Percentiles rank a stretch among this genome's conserved stretches.
phyloP scores from a whole-genome alignment of 768 basidiomycete species.

The Xerocomus brunneocitrinus region DNA sequence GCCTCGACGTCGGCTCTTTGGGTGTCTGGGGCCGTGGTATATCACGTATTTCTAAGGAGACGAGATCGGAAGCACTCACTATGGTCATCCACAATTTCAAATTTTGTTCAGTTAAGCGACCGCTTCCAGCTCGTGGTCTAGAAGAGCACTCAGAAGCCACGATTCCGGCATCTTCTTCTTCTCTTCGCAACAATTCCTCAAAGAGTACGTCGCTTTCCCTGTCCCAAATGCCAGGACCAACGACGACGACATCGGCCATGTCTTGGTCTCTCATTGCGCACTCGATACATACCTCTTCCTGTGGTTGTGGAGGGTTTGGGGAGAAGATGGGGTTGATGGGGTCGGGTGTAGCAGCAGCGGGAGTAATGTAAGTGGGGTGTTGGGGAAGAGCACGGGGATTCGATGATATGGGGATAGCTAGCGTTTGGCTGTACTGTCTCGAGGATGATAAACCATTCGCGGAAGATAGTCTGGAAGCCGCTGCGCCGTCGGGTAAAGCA shows the following conservation, averaged over 20 bases:
- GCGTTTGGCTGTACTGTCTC: slow-evolving; percentile 44
- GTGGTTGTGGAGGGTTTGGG: slow-evolving; percentile 46
- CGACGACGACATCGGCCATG: slow-evolving; percentile 93
- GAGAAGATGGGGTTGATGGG: slow-evolving; percentile 61
- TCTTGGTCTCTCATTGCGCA: slow-evolving; percentile 99
- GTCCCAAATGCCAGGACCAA: slow-evolving; percentile 84
- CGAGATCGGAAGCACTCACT: slow-evolving; percentile 41
- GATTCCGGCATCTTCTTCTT: slow-evolving; percentile 57
- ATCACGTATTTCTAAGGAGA: slow-evolving; percentile 3
- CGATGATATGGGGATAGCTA: slow-evolving; percentile 53
- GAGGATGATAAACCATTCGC: slow-evolving; percentile 56
- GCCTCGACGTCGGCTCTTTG: slow-evolving; percentile 80
- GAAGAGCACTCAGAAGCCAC: slow-evolving; percentile 48
- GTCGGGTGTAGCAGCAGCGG: slow-evolving; percentile 43
- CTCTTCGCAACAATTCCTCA: slow-evolving; percentile 70
- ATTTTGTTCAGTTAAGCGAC: slow-evolving; percentile 70
- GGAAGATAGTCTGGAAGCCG: slow-evolving; percentile 36
- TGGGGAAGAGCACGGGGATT: slow-evolving; percentile 65
- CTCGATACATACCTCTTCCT: slow-evolving; percentile 89
- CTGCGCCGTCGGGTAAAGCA: slow-evolving; percentile 33
- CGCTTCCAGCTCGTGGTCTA: slow-evolving; percentile 61
- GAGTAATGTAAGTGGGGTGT: slow-evolving; percentile 73
- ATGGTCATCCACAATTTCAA: slow-evolving; percentile 75
- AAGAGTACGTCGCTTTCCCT: slow-evolving; percentile 81
- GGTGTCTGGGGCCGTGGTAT: slow-evolving; percentile 60